Evolutionary conservation across 139 green algal genomes (phyloP).

Genomic region (Chlorella sp.): DNA sequence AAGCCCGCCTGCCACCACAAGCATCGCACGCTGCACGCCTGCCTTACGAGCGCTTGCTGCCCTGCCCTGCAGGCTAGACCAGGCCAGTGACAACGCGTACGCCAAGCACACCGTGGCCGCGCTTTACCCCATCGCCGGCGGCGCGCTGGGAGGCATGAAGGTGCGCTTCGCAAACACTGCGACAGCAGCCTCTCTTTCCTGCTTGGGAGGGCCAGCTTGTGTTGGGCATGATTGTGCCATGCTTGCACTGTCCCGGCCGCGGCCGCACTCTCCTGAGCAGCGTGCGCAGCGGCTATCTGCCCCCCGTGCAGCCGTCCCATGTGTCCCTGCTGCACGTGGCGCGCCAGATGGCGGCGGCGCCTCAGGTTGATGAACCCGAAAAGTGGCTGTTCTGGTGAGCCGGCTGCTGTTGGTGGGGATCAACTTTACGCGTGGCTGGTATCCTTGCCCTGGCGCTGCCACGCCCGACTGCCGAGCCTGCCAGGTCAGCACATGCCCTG

Average conservation of each 20-base stretch:
- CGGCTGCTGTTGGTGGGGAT: not conserved
- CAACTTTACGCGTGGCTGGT: not conserved
- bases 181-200: no score
- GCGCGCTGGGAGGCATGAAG: slow-evolving; percentile 13
- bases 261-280: no score
- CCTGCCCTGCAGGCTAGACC: slow-evolving; percentile 4
- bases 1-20: not conserved
- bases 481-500: not conserved
- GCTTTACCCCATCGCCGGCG: slow-evolving; percentile 13
- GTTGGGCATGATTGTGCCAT: no score
- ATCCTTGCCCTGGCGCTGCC: not conserved
- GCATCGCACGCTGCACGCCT: not conserved
- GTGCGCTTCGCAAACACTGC: no score
- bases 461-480: not conserved
- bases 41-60: not conserved
- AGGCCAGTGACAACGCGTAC: not conserved
- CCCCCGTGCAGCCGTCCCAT: not conserved
- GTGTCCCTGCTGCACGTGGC: slow-evolving; percentile 21
- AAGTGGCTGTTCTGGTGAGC: slow-evolving; percentile 19
- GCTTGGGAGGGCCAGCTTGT: no score
- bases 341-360: slow-evolving; percentile 21
- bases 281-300: no score
- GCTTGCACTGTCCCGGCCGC: no score
- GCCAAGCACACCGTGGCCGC: not conserved
- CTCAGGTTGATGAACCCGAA: not conserved